Evolutionary conservation across 2,329 filamentous ascomycete genomes (phyloP), one percentile per base, ranked within the genome.

Genomic region (Knoxdaviesia capensis): DNA sequence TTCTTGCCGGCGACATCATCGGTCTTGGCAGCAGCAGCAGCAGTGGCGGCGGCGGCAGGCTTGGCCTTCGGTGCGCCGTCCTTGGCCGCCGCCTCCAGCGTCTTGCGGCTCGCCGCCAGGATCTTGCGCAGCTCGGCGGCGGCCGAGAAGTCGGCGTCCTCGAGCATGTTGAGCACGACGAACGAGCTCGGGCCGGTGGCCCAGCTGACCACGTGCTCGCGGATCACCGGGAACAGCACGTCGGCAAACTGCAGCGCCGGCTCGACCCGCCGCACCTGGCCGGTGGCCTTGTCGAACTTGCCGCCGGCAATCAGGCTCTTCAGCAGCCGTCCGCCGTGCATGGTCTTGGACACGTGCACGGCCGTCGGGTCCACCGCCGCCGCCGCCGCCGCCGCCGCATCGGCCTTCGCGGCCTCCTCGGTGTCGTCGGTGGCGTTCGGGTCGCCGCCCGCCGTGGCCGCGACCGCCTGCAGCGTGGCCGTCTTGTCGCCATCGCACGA

Each of bases 271-370:
- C 80, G 70, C 38, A 90, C 60, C 43, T 68, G 74, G 59, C 85
- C 85, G 2, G 74, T 68, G 37, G 68, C 68, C 46, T 74, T 74
- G 59, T 96, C 85, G 55, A 82, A 98, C 44, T 76, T 77, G 30
- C 92, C 90, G 36, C 90, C 90, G 43, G 85, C 79, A 29, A 94
- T 86, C 6, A 98, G 71, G 0, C 80, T 80, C 64, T 94, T 94
- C 52, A 96, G 70, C 77, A 94, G 80, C 45, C 85, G 79, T 10
- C 83, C 85, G 36, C 76, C 80, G 50, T 68, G 68, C 0, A 74
- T 55, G 34, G 71, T 68, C 51, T 71, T 64, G 30, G 75, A 71
- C 43, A 80, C 66, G 54, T 85, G 79, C 31, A 58, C 53, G 28
- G 53, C 54, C 4, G 59, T 50, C 10, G 59, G 51, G 9, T 59